phyloP scores from a whole-genome alignment of 2,329 filamentous ascomycete genomes.

The Fusarium gaditjirri region DNA sequence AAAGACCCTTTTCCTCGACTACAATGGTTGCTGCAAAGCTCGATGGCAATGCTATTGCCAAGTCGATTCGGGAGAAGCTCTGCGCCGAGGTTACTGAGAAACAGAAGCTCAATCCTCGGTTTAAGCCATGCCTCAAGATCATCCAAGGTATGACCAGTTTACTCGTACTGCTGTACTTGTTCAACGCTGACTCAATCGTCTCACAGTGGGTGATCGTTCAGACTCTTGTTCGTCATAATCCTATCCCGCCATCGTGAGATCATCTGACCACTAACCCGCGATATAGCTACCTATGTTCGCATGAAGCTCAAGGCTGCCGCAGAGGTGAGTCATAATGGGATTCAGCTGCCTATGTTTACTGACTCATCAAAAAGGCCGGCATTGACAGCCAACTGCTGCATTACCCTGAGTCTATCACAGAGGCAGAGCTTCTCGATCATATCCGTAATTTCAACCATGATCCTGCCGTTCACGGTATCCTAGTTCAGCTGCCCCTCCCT shows the following conservation, averaged over 20 bases:
- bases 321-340: conserved; percentile 68
- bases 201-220: conserved; percentile 84
- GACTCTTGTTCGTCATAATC: conserved; percentile 76
- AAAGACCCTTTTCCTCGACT: conserved; percentile 59
- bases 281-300: conserved; percentile 91
- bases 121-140: conserved; percentile 90
- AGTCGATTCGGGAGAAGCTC: conserved; percentile 85
- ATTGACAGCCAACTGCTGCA: conserved; percentile 89
- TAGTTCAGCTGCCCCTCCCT: conserved; percentile 93
- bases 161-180: conserved; percentile 5
- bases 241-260: conserved; percentile 37
- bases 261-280: conserved; percentile 36
- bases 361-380: conserved; percentile 70
- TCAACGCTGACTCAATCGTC: conserved; percentile 38
- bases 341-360: conserved; percentile 1
- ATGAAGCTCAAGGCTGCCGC: conserved; percentile 99
- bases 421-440: conserved; percentile 85
- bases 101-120: conserved; percentile 86
- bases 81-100: conserved; percentile 82
- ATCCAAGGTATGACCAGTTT: conserved; percentile 77
- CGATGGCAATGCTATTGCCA: conserved; percentile 95
- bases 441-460: conserved; percentile 89
- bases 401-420: conserved; percentile 81
- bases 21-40: conserved; percentile 90
- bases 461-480: conserved; percentile 84